These are phyloP conservation scores for Ganoderma boninense DNA, from an alignment of 1,284 basidiomycete species.

Conservation along the genomic window DNA sequence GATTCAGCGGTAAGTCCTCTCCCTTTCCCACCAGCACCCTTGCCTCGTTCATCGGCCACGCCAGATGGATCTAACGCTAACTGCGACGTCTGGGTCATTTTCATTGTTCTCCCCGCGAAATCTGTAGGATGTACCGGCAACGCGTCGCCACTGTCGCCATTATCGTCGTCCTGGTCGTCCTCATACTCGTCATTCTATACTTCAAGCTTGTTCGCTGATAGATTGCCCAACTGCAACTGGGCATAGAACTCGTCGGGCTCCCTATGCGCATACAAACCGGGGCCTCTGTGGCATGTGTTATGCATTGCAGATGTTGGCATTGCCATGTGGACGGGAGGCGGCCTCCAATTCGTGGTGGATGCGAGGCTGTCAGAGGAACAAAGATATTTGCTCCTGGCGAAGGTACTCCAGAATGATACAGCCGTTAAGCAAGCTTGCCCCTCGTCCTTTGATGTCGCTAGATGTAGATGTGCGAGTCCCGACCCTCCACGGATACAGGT, in stretches of 20 bases:
- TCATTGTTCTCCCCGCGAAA: background rate
- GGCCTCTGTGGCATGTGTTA: background rate
- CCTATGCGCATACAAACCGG: background rate
- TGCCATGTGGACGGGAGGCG: background rate
- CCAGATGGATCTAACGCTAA: conserved; percentile 48
- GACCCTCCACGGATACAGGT: too few species aligned
- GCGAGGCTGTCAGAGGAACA: background rate
- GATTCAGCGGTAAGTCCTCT: conserved; percentile 59
- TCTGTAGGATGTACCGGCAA: conserved; percentile 81
- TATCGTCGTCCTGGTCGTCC: conserved; percentile 70
- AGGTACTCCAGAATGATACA: background rate
- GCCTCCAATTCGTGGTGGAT: background rate
- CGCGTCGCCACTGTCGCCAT: conserved; percentile 76
- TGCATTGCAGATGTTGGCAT: background rate
- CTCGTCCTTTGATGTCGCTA: background rate
- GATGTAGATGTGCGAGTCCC: too few species aligned
- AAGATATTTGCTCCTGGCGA: background rate
- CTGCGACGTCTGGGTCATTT: background rate
- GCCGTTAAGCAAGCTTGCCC: background rate
- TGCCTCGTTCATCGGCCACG: conserved; percentile 13
- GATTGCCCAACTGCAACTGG: background rate
- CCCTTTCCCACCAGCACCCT: background rate
- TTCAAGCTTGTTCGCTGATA: conserved; percentile 62
- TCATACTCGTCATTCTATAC: conserved; percentile 78
- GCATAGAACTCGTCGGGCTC: background rate